A percentile compares a stretch with the other conserved stretches of the same genome.
phyloP scores from a whole-genome alignment of 1,284 basidiomycete genomes.

The Cystobasidium slooffiae region DNA sequence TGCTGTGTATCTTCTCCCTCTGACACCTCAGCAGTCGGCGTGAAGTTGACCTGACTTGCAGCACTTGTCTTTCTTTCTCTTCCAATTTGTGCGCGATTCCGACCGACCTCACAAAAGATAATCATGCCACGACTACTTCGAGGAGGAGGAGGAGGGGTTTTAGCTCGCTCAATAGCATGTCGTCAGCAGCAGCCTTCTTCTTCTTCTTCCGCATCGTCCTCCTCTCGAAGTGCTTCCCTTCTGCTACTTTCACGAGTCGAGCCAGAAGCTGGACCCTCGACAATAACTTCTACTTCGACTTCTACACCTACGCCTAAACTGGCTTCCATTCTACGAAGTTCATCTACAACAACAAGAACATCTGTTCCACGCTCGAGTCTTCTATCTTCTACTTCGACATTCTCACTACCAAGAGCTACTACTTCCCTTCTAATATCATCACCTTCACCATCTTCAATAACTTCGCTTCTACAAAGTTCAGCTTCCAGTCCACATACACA shows the following conservation, averaged over 20 bases:
- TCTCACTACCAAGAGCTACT: not conserved
- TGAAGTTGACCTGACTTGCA: not conserved
- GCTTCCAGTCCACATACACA: conserved; percentile 3
- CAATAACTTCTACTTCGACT: not conserved
- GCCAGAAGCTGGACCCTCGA: conserved; percentile 24
- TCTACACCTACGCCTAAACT: not conserved
- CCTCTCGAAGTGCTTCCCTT: not conserved
- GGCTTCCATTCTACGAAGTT: conserved; percentile 1
- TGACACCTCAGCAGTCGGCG: too few species aligned
- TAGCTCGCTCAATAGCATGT: conserved; percentile 2
- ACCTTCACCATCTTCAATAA: not conserved
- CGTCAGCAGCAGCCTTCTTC: conserved; percentile 5
- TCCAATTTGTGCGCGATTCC: conserved; percentile 15
- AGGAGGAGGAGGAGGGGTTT: not conserved
- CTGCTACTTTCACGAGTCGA: not conserved
- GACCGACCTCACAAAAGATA: not conserved
- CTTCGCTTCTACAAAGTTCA: conserved; percentile 15
- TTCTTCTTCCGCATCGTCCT: not conserved
- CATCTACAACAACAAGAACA: not conserved
- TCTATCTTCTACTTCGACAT: not conserved
- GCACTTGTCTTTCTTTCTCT: not conserved
- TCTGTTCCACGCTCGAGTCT: not conserved
- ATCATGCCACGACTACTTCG: conserved; percentile 10
- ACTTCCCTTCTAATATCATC: conserved; percentile 7
- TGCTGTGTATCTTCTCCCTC: too few species aligned